Base-by-base conservation (phyloP, 352 stramenopile genomes). In the Albugo candida region DNA sequence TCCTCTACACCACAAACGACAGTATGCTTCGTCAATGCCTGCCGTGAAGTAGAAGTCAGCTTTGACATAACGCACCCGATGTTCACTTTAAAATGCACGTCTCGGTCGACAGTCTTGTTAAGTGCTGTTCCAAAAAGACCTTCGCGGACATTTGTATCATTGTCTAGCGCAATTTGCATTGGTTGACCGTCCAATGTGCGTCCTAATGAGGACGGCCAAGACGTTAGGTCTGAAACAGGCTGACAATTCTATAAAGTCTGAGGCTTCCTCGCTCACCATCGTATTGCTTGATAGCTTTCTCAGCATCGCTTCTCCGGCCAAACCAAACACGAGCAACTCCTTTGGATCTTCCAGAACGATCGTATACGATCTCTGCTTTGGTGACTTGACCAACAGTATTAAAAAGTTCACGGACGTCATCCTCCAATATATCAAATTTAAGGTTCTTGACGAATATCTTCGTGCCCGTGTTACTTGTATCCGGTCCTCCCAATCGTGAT, bases 361-460 rank as follows among this genome's bases (percentile, higher is more conserved):
- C 74, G 57, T 84, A 84, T 47, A 83, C 65, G 49, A 87, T 84
- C 62, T 87, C 74, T 11, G 71, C 61, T 54, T 87, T 84, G 21
- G 56, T 64, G 40, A 87, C 74, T 44, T 82, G 67, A 47, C 74
- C 74, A 10, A 87, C 71, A 46, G 70, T 87, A 40, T 59, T 60
- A 46, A 87, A 87, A 31, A 87, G 66, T 61, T 84, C 74, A 34
- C 71, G 67, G 17, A 87, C 64, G 47, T 87, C 74, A 51, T 87
- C 74, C 52, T 87, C 74, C 19, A 87, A 51, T 19, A 87, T 83
- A 52, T 87, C 74, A 42, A 76, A 84, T 54, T 84, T 84, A 12
- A 87, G 65, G 59, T 87, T 87, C 55, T 81, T 80, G 47, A 87
- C 74, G 34, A 87, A 50, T 37, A 87, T 82, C 55, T 83, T 84